A percentile compares a stretch with the other conserved stretches of the same genome.
phyloP scores from a whole-genome alignment of 2,329 filamentous ascomycete species.

The Sporothrix inflata region DNA sequence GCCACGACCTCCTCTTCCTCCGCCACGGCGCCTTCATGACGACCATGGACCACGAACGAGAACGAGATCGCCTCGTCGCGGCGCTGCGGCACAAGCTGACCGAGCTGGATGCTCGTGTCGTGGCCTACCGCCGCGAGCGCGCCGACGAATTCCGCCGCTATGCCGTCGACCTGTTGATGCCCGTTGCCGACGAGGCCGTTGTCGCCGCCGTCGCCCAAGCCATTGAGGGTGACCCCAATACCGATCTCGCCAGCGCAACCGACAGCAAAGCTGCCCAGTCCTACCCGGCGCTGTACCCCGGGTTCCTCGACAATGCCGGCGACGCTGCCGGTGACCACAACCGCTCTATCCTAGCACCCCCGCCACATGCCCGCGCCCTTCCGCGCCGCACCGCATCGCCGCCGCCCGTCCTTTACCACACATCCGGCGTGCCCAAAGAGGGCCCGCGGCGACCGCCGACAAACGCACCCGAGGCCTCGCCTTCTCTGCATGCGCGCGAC shows the following conservation, averaged over 20 bases:
- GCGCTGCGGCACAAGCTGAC: conserved; percentile 58
- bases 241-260: conserved; percentile 29
- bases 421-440: conserved; percentile 43
- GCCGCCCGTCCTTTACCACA: conserved; percentile 47
- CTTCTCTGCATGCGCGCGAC: conserved; percentile 48
- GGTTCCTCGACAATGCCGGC: conserved; percentile 32
- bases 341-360: conserved; percentile 22
- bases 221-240: conserved; percentile 47
- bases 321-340: conserved; percentile 38
- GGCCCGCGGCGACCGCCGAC: conserved; percentile 37
- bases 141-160: conserved; percentile 60
- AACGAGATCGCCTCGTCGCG: conserved; percentile 50
- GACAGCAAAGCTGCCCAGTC: conserved; percentile 38
- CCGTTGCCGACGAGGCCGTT: conserved; percentile 52
- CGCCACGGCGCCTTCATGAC: conserved; percentile 21
- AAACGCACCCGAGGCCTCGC: conserved; percentile 30
- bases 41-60: conserved; percentile 31
- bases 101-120: conserved; percentile 61
- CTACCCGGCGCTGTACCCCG: conserved; percentile 50
- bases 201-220: conserved; percentile 51
- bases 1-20: background rate
- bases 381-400: conserved; percentile 39
- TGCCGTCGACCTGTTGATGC: conserved; percentile 54
- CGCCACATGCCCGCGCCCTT: conserved; percentile 31
- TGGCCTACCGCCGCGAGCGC: conserved; percentile 60